A percentile compares a stretch with the other conserved stretches of the same genome.
These are phyloP conservation scores for Funneliformis geosporum DNA, from an alignment of 192 early-diverging fungal genomes.

Conservation along the genomic window DNA sequence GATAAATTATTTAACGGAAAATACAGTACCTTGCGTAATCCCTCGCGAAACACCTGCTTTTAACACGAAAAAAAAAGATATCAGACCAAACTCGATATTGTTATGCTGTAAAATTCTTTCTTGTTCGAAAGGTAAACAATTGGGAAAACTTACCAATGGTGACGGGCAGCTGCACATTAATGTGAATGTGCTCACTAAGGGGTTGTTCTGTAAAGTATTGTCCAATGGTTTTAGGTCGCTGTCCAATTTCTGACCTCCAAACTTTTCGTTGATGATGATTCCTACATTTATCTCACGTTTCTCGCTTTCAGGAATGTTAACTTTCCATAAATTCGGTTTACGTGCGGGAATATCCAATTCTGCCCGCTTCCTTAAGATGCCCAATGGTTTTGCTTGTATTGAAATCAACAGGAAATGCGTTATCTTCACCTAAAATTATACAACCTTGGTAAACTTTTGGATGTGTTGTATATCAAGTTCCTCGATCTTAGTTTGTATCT, in stretches of 20 bases:
- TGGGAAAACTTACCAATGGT: background rate
- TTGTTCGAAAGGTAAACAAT: background rate
- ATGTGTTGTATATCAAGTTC: too few species aligned
- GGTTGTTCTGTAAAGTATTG: background rate
- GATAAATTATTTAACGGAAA: too few species aligned
- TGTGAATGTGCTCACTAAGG: background rate
- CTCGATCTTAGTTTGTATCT: too few species aligned
- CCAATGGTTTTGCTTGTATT: conserved; percentile 4
- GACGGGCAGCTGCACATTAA: background rate
- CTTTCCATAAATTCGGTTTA: conserved; percentile 20
- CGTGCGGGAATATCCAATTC: background rate
- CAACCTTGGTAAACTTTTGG: too few species aligned
- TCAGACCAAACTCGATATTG: too few species aligned
- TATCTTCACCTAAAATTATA: background rate
- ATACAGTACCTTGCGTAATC: too few species aligned
- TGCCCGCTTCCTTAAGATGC: conserved; percentile 13
- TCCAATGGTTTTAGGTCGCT: background rate
- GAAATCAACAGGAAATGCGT: conserved; percentile 27
- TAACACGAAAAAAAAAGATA: too few species aligned
- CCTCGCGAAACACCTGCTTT: too few species aligned
- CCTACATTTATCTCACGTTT: background rate
- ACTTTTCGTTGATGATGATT: background rate
- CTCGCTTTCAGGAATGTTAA: conserved; percentile 12
- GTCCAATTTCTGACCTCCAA: conserved; percentile 8
- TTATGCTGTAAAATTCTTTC: too few species aligned